Evolutionary conservation across 2,329 filamentous ascomycete genomes (phyloP).

Genomic region (Sarocladium kiliense): DNA sequence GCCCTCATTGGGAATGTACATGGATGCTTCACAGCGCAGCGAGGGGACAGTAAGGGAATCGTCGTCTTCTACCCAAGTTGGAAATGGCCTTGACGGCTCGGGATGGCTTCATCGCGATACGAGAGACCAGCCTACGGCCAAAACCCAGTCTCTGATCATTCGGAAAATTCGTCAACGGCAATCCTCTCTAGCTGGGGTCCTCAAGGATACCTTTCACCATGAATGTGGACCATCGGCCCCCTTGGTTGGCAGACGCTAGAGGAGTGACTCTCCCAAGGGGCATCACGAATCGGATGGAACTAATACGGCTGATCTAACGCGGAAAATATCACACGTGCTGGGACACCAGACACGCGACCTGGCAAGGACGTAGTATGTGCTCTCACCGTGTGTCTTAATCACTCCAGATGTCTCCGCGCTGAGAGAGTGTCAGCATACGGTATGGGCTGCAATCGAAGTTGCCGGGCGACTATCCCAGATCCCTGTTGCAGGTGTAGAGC

Average conservation of each 20-base stretch:
- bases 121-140: neutral
- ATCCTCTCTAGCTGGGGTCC: neutral
- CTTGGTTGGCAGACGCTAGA: neutral
- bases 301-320: too few relatives aligned
- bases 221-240: neutral
- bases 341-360: neutral
- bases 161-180: neutral
- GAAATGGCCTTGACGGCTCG: neutral
- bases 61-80: neutral
- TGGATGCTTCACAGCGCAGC: neutral
- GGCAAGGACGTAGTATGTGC: constrained; percentile 8
- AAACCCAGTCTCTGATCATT: neutral
- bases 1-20: neutral
- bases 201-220: neutral
- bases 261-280: neutral
- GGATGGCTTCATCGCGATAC: neutral
- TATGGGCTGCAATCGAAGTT: constrained; percentile 16
- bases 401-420: constrained; percentile 10
- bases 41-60: neutral
- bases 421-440: constrained; percentile 10
- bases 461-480: constrained; percentile 14
- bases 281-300: too few relatives aligned
- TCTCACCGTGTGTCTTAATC: constrained; percentile 14
- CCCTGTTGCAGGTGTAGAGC: neutral
- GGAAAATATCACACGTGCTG: too few relatives aligned